Conservation (phyloP, 805 yeast species). For the Cyberlindnera galapagoensis region DNA sequence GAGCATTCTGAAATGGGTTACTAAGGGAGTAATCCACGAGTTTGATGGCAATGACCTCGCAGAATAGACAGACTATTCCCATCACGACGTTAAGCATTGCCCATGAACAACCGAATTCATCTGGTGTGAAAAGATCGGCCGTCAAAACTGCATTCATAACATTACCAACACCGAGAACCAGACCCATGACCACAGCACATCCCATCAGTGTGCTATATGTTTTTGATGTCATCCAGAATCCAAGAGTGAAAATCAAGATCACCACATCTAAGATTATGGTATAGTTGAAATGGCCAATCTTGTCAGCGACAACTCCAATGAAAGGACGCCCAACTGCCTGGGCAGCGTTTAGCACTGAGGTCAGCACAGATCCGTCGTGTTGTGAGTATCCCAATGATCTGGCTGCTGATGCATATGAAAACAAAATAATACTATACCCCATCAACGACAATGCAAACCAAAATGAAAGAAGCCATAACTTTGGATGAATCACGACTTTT, state of each 20-base stretch:
- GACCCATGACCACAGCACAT: conserved; percentile 37
- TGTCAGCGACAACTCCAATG: conserved; percentile 41
- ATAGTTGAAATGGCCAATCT: conserved; percentile 38
- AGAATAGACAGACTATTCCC: conserved; percentile 32
- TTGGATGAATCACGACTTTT: conserved; percentile 23
- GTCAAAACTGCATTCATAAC: conserved; percentile 35
- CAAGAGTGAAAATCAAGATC: conserved; percentile 31
- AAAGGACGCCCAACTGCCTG: conserved; percentile 43
- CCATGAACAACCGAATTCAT: conserved; percentile 35
- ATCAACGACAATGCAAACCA: conserved; percentile 34
- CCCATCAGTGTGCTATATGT: conserved; percentile 33
- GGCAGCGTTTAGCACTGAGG: conserved; percentile 40
- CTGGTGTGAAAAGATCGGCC: conserved; percentile 33
- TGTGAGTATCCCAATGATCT: conserved; percentile 40
- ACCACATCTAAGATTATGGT: conserved; percentile 32
- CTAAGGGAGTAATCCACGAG: conserved; percentile 24
- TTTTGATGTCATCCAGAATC: conserved; percentile 40
- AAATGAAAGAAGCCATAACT: conserved; percentile 24
- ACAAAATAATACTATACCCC: conserved; percentile 38
- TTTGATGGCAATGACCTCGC: conserved; percentile 51
- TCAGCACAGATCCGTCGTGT: conserved; percentile 37
- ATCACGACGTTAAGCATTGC: conserved; percentile 27
- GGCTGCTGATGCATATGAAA: conserved; percentile 40
- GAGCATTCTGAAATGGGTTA: conserved; percentile 50
- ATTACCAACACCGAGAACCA: conserved; percentile 37